These are phyloP conservation scores for Emmonsiellopsis sp. DNA, from an alignment of 2,329 filamentous ascomycete species.

Conservation along the genomic window DNA sequence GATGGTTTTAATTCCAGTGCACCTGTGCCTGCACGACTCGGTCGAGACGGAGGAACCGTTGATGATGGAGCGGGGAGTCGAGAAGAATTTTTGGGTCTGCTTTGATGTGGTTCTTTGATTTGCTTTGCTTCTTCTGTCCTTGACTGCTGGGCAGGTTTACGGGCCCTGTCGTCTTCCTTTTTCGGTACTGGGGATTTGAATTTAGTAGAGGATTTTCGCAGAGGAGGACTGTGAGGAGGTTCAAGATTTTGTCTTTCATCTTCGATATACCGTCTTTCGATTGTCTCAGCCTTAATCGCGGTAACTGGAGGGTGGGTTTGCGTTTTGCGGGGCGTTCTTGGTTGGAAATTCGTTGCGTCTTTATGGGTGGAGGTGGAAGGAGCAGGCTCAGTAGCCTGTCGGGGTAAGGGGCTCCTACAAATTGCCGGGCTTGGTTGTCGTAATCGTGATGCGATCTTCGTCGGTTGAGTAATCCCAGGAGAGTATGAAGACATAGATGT, in stretches of 20 bases:
- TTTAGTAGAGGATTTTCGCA: slow-evolving; percentile 54
- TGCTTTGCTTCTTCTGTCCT: slow-evolving; percentile 21
- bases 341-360: neutral
- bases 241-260: neutral
- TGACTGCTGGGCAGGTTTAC: slow-evolving; percentile 16
- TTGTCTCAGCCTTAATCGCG: neutral
- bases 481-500: slow-evolving; percentile 43
- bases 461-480: slow-evolving; percentile 35
- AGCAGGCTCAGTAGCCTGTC: slow-evolving; percentile 10
- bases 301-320: slow-evolving; percentile 4
- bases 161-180: slow-evolving; percentile 8
- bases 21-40: slow-evolving; percentile 60
- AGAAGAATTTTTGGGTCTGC: slow-evolving; percentile 12
- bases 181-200: slow-evolving; percentile 32
- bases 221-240: slow-evolving; percentile 52
- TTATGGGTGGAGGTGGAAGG: slow-evolving; percentile 2
- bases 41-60: slow-evolving; percentile 46
- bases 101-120: slow-evolving; percentile 22
- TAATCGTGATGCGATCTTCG: slow-evolving; percentile 26
- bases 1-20: slow-evolving; percentile 48
- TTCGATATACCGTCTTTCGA: neutral
- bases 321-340: neutral
- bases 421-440: slow-evolving; percentile 29
- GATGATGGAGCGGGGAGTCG: slow-evolving; percentile 21
- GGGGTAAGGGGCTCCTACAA: slow-evolving; percentile 24